phyloP scores from a whole-genome alignment of 106 monocot species.

The Allium cepa region DNA sequence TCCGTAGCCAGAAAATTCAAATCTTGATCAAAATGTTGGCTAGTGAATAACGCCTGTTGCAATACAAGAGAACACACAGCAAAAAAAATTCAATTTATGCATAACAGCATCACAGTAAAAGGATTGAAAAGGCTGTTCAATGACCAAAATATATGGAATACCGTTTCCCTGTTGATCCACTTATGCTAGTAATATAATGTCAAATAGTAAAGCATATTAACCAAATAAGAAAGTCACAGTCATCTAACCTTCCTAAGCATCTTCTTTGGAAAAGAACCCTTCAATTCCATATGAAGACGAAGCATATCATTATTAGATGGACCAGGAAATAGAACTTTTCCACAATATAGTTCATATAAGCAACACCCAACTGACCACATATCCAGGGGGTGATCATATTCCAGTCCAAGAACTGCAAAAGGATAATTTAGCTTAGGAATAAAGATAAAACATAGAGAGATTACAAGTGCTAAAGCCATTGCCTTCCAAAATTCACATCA shows the following conservation, averaged over 20 bases:
- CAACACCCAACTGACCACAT: conserved; percentile 99
- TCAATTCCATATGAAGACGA: conserved; percentile 93
- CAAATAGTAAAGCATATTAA: too few relatives aligned
- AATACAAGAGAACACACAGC: background rate
- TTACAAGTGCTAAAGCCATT: background rate
- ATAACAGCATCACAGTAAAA: background rate
- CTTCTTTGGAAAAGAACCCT: conserved; percentile 94
- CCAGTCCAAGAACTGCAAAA: conserved; percentile 82
- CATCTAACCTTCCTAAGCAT: conserved; percentile 88
- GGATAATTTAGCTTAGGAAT: conserved; percentile 9
- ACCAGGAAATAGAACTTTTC: conserved; percentile 94
- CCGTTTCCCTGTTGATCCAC: too few relatives aligned
- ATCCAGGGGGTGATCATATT: conserved; percentile 93
- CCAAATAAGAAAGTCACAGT: background rate
- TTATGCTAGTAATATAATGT: too few relatives aligned
- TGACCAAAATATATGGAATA: background rate
- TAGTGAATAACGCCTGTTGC: conserved; percentile 59
- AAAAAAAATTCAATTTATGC: background rate
- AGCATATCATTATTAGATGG: conserved; percentile 98
- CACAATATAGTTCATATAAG: conserved; percentile 87
- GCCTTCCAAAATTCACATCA: background rate
- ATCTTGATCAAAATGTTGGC: conserved; percentile 93
- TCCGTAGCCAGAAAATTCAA: conserved; percentile 94
- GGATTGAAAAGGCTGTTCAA: too few relatives aligned
- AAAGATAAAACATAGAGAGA: background rate